Evolutionary conservation across 2,329 filamentous ascomycete species (phyloP).

Genomic region (Ceratocystis alfenasii): DNA sequence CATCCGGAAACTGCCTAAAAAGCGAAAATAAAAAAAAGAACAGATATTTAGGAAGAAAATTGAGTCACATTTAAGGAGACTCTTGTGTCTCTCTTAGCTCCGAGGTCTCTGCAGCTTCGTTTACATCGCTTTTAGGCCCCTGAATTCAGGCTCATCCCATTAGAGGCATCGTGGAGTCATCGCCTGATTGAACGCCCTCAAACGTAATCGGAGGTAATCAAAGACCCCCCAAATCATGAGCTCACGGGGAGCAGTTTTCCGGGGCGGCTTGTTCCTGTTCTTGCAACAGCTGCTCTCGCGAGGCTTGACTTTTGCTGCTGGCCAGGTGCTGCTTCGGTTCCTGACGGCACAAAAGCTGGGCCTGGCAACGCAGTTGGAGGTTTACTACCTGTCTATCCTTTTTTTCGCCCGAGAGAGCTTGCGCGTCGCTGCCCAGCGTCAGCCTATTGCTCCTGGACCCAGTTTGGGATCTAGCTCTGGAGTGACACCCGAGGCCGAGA

Average conservation of each 20-base stretch:
- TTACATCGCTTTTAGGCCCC: background rate
- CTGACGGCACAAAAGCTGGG: conserved; percentile 77
- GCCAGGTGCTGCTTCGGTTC: conserved; percentile 80
- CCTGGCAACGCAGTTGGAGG: conserved; percentile 76
- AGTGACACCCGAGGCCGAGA: background rate
- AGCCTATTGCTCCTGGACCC: conserved; percentile 29
- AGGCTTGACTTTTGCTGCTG: conserved; percentile 77
- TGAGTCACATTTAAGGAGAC: background rate
- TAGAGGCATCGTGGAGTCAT: background rate
- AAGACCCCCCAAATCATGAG: background rate
- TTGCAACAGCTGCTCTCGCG: conserved; percentile 79
- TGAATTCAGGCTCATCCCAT: background rate
- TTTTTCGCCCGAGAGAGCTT: conserved; percentile 90
- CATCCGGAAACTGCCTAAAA: background rate
- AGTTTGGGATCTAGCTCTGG: background rate
- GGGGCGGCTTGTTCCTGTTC: conserved; percentile 75
- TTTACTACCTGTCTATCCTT: conserved; percentile 84
- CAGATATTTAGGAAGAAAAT: too few relatives aligned
- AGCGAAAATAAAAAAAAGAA: too few relatives aligned
- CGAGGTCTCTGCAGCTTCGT: background rate
- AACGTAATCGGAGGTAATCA: background rate
- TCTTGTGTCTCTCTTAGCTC: background rate
- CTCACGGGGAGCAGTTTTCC: conserved; percentile 35
- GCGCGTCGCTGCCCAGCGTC: conserved; percentile 80
- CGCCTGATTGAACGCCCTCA: too few relatives aligned